Conservation (phyloP, 352 stramenopile species). For the Salisapilia sapeloensis region DNA sequence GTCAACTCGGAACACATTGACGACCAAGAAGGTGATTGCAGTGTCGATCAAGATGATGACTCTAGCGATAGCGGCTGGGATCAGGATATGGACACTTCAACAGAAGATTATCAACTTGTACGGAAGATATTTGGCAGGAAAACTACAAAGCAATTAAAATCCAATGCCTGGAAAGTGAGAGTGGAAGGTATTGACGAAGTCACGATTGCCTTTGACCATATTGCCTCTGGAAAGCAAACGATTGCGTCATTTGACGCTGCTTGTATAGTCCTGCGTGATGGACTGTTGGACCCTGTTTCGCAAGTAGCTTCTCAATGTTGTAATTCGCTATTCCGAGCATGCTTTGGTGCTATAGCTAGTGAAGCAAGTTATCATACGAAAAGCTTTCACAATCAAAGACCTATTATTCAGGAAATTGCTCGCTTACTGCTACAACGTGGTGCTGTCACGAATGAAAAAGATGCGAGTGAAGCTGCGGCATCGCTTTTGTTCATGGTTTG, state of each 20-base stretch:
- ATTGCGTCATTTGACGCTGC: slow-evolving; percentile 47
- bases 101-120: too few species aligned
- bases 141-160: slow-evolving; percentile 24
- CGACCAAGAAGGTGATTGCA: slow-evolving; percentile 5
- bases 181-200: slow-evolving; percentile 35
- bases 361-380: slow-evolving; percentile 38
- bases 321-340: slow-evolving; percentile 33
- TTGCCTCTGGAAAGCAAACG: slow-evolving; percentile 11
- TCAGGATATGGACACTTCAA: slow-evolving; percentile 11
- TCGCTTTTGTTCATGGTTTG: slow-evolving; percentile 68
- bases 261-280: slow-evolving; percentile 34
- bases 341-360: slow-evolving; percentile 37
- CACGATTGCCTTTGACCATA: slow-evolving; percentile 25
- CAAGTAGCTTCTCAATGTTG: slow-evolving; percentile 49
- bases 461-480: slow-evolving; percentile 51
- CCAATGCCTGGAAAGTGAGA: slow-evolving; percentile 41
- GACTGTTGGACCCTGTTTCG: slow-evolving; percentile 34
- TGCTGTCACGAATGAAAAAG: slow-evolving; percentile 58
- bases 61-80: slow-evolving; percentile 5
- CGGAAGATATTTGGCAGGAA: slow-evolving; percentile 45
- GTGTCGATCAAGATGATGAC: slow-evolving; percentile 12
- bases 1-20: too few species aligned
- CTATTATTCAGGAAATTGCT: slow-evolving; percentile 24
- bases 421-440: slow-evolving; percentile 24
- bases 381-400: slow-evolving; percentile 33